Evolutionary conservation across 345 rosid genomes (phyloP).

Genomic region (Acer yangbiense): DNA sequence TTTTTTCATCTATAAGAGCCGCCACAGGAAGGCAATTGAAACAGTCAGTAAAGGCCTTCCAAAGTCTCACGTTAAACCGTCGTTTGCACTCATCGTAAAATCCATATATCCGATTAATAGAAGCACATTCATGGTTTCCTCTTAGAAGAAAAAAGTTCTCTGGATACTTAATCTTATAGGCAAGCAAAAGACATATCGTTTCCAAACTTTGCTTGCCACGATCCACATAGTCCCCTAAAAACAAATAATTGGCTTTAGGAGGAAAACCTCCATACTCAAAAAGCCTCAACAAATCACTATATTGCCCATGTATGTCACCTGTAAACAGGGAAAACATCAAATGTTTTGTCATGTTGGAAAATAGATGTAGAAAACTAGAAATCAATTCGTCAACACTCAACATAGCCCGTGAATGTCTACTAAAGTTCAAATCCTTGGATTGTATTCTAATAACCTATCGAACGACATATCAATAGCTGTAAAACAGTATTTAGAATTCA

Average conservation of each 20-base stretch:
- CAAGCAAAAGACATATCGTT: conserved; percentile 89
- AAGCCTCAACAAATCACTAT: conserved; percentile 85
- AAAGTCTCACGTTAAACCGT: conserved; percentile 87
- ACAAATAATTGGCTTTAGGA: conserved; percentile 82
- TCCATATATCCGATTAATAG: conserved; percentile 89
- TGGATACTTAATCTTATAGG: conserved; percentile 88
- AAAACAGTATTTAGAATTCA: neutral
- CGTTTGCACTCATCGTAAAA: conserved; percentile 95
- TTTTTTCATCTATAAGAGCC: conserved; percentile 86
- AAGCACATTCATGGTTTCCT: conserved; percentile 95
- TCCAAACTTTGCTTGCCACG: conserved; percentile 97
- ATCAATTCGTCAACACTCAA: neutral
- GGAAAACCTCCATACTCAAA: conserved; percentile 97
- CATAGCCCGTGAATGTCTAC: neutral
- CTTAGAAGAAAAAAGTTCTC: conserved; percentile 89
- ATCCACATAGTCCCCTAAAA: conserved; percentile 94
- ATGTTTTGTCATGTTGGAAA: conserved; percentile 8
- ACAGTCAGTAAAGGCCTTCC: conserved; percentile 90
- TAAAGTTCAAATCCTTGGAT: neutral
- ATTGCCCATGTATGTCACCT: conserved; percentile 97
- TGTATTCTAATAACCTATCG: neutral
- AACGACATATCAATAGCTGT: neutral
- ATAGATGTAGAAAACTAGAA: neutral
- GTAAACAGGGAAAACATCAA: conserved; percentile 13
- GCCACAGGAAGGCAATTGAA: conserved; percentile 95